Percentiles rank a stretch among this genome's conserved stretches.
Conservation (phyloP, 305 asterid genomes). For the Euphrasia arctica region DNA sequence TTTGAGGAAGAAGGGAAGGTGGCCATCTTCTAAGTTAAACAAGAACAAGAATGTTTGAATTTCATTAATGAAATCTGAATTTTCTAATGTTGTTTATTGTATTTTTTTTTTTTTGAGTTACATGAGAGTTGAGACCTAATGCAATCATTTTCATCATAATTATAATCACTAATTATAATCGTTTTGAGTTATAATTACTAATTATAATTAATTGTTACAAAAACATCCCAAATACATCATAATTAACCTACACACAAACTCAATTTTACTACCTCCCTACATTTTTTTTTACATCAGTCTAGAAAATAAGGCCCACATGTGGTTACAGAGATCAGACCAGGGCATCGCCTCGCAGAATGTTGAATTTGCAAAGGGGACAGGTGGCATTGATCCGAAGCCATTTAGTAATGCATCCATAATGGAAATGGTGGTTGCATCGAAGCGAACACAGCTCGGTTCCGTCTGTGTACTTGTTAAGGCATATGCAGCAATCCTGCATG, state of each 20-base stretch:
- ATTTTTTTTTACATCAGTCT: constrained; percentile 26
- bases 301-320: constrained; percentile 13
- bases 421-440: background rate
- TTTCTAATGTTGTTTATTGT: constrained; percentile 10
- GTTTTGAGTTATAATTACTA: no score
- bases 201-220: constrained; percentile 20
- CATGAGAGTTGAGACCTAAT: no score
- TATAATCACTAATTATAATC: no score
- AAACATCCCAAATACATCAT: constrained; percentile 21
- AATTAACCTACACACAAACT: constrained; percentile 24
- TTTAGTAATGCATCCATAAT: constrained; percentile 47
- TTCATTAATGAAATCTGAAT: constrained; percentile 16
- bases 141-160: no score
- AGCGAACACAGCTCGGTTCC: constrained; percentile 65
- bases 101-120: no score
- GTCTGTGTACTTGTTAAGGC: constrained; percentile 61
- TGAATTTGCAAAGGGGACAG: constrained; percentile 87
- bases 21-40: constrained; percentile 79
- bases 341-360: constrained; percentile 57
- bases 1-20: constrained; percentile 75
- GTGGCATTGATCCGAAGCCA: constrained; percentile 90
- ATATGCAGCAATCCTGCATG: constrained; percentile 81
- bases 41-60: constrained; percentile 65
- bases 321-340: constrained; percentile 40
- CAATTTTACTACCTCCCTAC: constrained; percentile 21